These are phyloP conservation scores for Elsinoe ampelina DNA, from an alignment of 2,329 filamentous ascomycete genomes.

Conservation along the genomic window DNA sequence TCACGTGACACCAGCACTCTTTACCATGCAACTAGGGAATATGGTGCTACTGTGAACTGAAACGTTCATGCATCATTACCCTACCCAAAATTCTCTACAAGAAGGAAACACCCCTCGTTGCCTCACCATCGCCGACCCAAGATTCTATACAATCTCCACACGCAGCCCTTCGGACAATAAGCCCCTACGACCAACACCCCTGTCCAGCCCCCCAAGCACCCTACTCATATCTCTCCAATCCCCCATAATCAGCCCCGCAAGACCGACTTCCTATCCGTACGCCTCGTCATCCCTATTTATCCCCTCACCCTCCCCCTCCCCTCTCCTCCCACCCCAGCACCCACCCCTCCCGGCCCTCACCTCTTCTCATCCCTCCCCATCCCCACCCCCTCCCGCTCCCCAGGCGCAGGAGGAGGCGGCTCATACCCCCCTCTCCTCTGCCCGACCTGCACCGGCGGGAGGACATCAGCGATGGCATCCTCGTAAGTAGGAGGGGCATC, in stretches of 20 bases:
- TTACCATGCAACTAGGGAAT: too few relatives aligned
- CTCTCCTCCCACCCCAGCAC: too few relatives aligned
- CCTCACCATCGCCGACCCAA: not conserved
- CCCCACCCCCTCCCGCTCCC: conserved; percentile 19
- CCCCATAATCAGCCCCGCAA: not conserved
- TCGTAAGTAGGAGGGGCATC: conserved; percentile 94
- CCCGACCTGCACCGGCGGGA: conserved; percentile 56
- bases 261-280: too few relatives aligned
- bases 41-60: too few relatives aligned
- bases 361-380: conserved; percentile 23
- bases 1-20: too few relatives aligned
- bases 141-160: not conserved
- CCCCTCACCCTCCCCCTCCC: too few relatives aligned
- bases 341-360: not conserved
- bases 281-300: too few relatives aligned
- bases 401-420: conserved; percentile 28
- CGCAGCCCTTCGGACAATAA: too few relatives aligned
- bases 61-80: not conserved
- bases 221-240: too few relatives aligned
- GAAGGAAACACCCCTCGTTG: not conserved
- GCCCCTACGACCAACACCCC: too few relatives aligned
- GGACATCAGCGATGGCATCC: conserved; percentile 73
- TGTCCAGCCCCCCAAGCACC: not conserved
- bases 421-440: conserved; percentile 59
- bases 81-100: not conserved